Evolutionary conservation across 1,139 yeast species (phyloP).

Genomic region (Pneumocystis oryctolagi): DNA sequence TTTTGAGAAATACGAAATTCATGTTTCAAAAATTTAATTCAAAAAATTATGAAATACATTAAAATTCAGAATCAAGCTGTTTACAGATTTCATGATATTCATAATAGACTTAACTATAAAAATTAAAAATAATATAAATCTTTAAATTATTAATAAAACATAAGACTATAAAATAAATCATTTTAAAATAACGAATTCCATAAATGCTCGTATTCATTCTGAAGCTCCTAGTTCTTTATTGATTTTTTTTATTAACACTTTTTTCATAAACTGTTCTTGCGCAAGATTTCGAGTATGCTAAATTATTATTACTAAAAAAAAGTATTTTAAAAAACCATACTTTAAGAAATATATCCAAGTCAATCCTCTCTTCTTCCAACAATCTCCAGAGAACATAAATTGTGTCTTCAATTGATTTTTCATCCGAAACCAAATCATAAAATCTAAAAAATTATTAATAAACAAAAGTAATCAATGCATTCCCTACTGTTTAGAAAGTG

Average conservation of each 20-base stretch:
- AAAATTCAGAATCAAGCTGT: no score
- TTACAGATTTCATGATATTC: no score
- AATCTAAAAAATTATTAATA: conserved; percentile 21
- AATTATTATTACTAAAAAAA: neutral
- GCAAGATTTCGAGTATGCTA: conserved; percentile 48
- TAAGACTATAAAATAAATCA: no score
- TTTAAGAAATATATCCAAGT: conserved; percentile 38
- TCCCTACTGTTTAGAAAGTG: conserved; percentile 31
- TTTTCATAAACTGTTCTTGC: conserved; percentile 51
- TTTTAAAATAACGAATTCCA: no score
- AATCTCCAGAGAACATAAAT: conserved; percentile 43
- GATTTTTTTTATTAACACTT: conserved; percentile 30
- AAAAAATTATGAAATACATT: no score
- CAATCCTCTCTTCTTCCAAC: conserved; percentile 33
- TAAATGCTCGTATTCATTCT: neutral
- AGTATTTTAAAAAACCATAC: neutral
- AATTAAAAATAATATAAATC: no score
- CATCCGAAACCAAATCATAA: conserved; percentile 52
- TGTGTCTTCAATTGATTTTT: conserved; percentile 56
- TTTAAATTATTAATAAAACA: no score
- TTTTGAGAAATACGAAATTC: no score
- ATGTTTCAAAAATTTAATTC: no score
- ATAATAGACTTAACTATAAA: no score
- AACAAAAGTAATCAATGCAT: neutral
- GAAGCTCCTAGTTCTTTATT: neutral